These are phyloP conservation scores for Elsinoe australis DNA, from an alignment of 2,329 filamentous ascomycete genomes.

Conservation along the genomic window DNA sequence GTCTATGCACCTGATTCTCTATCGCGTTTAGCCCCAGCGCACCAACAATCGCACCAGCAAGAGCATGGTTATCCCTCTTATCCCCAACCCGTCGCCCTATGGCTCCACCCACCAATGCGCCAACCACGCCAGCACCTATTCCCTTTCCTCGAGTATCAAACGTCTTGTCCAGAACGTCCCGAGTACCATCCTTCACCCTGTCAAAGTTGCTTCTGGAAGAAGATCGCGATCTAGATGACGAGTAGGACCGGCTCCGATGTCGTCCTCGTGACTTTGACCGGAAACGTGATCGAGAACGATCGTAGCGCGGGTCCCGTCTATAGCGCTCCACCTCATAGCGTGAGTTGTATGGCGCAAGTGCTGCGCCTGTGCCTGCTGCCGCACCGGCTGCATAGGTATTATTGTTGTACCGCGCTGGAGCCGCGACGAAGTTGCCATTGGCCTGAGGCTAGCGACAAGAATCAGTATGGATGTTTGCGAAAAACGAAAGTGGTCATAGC, in stretches of 20 bases:
- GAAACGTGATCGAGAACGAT: conserved; percentile 11
- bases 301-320: neutral
- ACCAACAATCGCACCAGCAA: conserved; percentile 30
- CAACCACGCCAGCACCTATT: conserved; percentile 29
- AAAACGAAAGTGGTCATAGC: neutral
- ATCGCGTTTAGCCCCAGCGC: conserved; percentile 30
- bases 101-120: conserved; percentile 30
- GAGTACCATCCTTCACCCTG: conserved; percentile 21
- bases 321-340: conserved; percentile 2
- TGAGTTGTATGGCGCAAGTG: conserved; percentile 3
- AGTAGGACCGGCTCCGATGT: conserved; percentile 20
- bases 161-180: conserved; percentile 28
- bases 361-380: conserved; percentile 4
- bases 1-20: conserved; percentile 28
- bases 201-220: conserved; percentile 20
- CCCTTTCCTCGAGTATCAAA: conserved; percentile 30
- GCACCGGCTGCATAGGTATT: conserved; percentile 1
- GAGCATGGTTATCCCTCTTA: conserved; percentile 27
- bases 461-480: neutral
- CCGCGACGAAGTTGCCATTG: conserved; percentile 7
- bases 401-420: conserved; percentile 8
- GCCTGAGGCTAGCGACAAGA: neutral
- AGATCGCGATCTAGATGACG: conserved; percentile 24
- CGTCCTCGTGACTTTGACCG: conserved; percentile 6
- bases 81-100: conserved; percentile 29